Evolutionary conservation across 371 early-diverging fungal genomes (phyloP), one percentile per base, ranked within the genome.

Genomic region (Rhizopus microsporus): DNA sequence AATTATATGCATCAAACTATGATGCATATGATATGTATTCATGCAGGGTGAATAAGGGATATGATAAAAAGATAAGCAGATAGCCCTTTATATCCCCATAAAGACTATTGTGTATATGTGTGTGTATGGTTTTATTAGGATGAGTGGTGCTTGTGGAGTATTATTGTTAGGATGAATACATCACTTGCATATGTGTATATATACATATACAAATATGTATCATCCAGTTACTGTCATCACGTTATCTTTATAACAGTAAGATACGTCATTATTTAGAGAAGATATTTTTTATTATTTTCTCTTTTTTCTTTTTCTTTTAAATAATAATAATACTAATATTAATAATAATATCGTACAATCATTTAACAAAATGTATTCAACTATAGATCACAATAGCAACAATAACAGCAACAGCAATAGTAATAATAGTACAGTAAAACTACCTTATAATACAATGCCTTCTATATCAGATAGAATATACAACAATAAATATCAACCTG

Each of bases 221-320:
- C 23, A 23, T 23, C 23, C 23, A 23, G 23, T 23, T 23, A 23
- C 23, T 23, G 23, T 23, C 23, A 23, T 23, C 23, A 23, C 46
- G 46, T 46, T 29, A 46, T 46, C 7, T 29, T 29, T 46, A 29
- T 46, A 46, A 46, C 46, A 46, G 42, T 23, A 2, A 23, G 23
- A 23, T 23, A 23, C 23, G 23, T 23, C 23, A 23, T 23, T 23
- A 23, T 23, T 23, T 23, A 23, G 23, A 23, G 23, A 23, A 23
- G 23, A 23, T 23, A 23, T 23, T 23, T 23, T 23, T 23, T 23
- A 23, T 17, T 15, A 4, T 15, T 43, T 15, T n/a, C 12, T 12
- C 29, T 46, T 29, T 46, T 46, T 46, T 46, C 29, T 23, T 15
- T 46, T 7, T 46, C 7, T 23, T 15, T 46, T 16, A 29, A 46